Base-by-base conservation (phyloP, 805 yeast genomes). In the Candida adriatica region DNA sequence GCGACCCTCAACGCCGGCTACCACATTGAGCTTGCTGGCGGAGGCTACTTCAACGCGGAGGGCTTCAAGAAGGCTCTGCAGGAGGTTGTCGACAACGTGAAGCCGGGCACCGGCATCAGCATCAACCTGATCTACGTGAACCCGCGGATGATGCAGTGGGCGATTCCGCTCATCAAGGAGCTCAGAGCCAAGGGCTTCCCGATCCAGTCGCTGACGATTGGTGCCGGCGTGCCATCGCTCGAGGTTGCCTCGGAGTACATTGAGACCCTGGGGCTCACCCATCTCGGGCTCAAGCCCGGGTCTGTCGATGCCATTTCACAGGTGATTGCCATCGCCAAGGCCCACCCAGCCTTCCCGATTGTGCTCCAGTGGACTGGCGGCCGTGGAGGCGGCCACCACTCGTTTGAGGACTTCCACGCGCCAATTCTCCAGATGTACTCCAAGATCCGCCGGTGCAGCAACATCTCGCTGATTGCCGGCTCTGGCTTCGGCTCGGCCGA, bases 321-420 rank as follows among this genome's bases (percentile, higher is more conserved):
- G 59, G 84, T 78, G 46, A 78, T 92, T 49, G 64, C 80, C 40
- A 92, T 92, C 55, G 98, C 99, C 34, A 85, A 83, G 56, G 88
- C 94, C 30, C 94, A 88, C 64, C 98, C 98, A 46, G 66, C 60
- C 42, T 92, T 92, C 88, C 99, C 98, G 43, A 86, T 92, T 53
- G 90, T 92, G 34, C 66, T 92, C 50, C 98, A 92, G 70, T 92
- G 99, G 99, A 92, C 99, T 38, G 98, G 97, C 73, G 99, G 99
- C 62, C 88, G 99, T 74, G 99, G 96, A 68, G 99, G 99, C 74
- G 99, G 99, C 56, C 99, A 92, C 61, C 99, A 92, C 63, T 90
- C 97, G 30, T 92, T 78, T 55, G 99, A 92, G 71, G 99, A 92
- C 66, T 87, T 90, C 92, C 98, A 92, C 62, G 90, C 88, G 56